A percentile compares a stretch with the other conserved stretches of the same genome.
Evolutionary conservation across 2,329 filamentous ascomycete genomes (phyloP).

Genomic region (Neonectria sp.): DNA sequence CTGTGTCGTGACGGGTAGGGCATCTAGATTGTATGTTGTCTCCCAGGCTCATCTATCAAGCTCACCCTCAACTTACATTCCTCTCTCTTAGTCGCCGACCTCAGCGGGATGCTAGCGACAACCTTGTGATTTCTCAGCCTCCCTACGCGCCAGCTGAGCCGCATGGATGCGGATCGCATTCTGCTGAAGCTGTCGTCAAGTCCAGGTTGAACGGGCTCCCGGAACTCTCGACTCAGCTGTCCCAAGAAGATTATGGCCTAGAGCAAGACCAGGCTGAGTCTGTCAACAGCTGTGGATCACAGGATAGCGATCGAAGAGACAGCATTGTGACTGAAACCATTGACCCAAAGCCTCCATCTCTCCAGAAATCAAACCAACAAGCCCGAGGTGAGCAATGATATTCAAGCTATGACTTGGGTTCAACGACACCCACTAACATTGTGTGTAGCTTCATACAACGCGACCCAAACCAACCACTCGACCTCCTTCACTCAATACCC

Average conservation of each 20-base stretch:
- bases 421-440: not conserved
- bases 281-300: not conserved
- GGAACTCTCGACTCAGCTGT: not conserved
- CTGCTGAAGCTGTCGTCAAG: slow-evolving; percentile 33
- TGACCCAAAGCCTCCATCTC: not conserved
- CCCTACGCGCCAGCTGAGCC: slow-evolving; percentile 23
- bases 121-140: slow-evolving; percentile 15
- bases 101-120: slow-evolving; percentile 23
- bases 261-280: slow-evolving; percentile 6
- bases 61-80: not conserved
- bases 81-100: slow-evolving; percentile 13
- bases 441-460: slow-evolving; percentile 6
- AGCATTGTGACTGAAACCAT: slow-evolving; percentile 21
- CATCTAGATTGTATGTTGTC: slow-evolving; percentile 30
- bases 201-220: slow-evolving; percentile 27
- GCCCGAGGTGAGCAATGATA: slow-evolving; percentile 10
- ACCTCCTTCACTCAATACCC: slow-evolving; percentile 3
- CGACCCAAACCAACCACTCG: not conserved
- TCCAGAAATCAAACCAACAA: slow-evolving; percentile 5
- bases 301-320: slow-evolving; percentile 19
- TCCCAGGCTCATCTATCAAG: not conserved
- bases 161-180: slow-evolving; percentile 19
- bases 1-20: slow-evolving; percentile 58
- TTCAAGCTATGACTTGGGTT: too few species aligned
- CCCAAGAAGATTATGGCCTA: not conserved